Evolutionary conservation across 1,139 yeast species (phyloP).

Genomic region (Geotrichum aggregatum): DNA sequence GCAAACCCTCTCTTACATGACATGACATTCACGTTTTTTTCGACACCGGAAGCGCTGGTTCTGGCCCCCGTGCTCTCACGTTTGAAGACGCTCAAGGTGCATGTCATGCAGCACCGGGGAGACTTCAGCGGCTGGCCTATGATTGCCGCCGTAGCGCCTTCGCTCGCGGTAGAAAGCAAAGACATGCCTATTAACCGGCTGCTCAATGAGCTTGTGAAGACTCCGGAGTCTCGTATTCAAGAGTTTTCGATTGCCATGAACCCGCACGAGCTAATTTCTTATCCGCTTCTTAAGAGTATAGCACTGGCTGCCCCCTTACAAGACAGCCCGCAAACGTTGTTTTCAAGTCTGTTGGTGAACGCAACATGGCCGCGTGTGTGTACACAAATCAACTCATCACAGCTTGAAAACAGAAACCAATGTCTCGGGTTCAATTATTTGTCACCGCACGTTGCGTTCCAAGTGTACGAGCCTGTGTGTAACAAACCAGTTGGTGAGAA

Average conservation of each 20-base stretch:
- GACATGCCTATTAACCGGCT: slow-evolving; percentile 4
- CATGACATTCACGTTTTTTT: neutral
- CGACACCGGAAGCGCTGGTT: slow-evolving; percentile 1
- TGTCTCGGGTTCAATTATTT: slow-evolving; percentile 1
- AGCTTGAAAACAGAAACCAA: neutral
- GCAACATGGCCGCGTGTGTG: slow-evolving; percentile 10
- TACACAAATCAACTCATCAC: neutral
- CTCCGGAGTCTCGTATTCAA: neutral
- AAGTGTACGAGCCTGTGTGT: slow-evolving; percentile 5
- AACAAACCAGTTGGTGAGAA: neutral
- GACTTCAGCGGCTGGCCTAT: neutral
- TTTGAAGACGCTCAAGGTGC: neutral
- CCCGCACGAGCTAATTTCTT: slow-evolving; percentile 8
- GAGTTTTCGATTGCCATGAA: neutral
- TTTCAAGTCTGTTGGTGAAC: neutral
- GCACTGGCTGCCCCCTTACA: slow-evolving; percentile 1
- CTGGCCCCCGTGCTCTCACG: slow-evolving; percentile 2
- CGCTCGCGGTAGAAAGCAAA: neutral
- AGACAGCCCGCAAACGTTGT: neutral
- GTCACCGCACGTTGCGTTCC: slow-evolving; percentile 4
- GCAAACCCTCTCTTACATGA: neutral
- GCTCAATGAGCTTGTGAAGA: neutral
- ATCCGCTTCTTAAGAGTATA: slow-evolving; percentile 4
- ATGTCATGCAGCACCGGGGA: slow-evolving; percentile 1
- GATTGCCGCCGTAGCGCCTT: neutral